These are phyloP conservation scores for Alternaria rosae DNA, from an alignment of 2,329 filamentous ascomycete species.

Conservation along the genomic window DNA sequence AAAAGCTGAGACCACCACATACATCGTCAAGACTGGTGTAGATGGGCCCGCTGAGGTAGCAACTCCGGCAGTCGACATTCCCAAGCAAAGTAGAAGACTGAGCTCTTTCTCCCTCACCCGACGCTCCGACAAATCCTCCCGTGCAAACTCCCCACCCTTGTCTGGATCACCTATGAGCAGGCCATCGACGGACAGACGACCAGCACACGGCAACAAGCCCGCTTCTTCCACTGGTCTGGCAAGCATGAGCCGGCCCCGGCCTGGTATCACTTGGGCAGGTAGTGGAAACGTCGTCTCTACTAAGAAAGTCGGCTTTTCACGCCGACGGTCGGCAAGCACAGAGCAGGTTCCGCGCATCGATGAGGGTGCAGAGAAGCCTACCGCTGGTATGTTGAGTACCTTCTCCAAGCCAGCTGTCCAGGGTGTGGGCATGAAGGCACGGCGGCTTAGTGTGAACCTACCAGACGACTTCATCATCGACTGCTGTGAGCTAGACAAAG, in stretches of 20 bases:
- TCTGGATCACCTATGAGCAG: constrained; percentile 49
- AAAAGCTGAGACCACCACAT: constrained; percentile 20
- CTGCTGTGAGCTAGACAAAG: constrained; percentile 70
- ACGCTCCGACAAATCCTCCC: constrained; percentile 48
- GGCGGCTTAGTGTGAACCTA: constrained; percentile 76
- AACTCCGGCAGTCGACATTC: constrained; percentile 32
- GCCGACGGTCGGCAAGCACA: constrained; percentile 48
- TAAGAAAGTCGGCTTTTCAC: constrained; percentile 33
- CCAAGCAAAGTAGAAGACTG: constrained; percentile 37
- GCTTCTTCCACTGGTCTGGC: constrained; percentile 41
- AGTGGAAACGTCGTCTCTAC: constrained; percentile 23
- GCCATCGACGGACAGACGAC: constrained; percentile 27
- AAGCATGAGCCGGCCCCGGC: constrained; percentile 36
- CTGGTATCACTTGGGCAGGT: constrained; percentile 42
- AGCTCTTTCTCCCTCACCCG: constrained; percentile 51
- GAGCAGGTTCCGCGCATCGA: constrained; percentile 40
- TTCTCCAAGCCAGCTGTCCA: constrained; percentile 62
- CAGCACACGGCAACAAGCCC: constrained; percentile 27
- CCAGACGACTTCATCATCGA: constrained; percentile 79
- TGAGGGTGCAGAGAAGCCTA: constrained; percentile 36
- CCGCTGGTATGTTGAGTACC: constrained; percentile 44
- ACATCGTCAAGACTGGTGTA: constrained; percentile 40
- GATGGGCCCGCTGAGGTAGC: constrained; percentile 36
- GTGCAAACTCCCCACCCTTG: constrained; percentile 46
- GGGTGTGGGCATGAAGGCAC: constrained; percentile 78